Conservation (phyloP, 768 basidiomycete genomes). For the Paxillus involutus region DNA sequence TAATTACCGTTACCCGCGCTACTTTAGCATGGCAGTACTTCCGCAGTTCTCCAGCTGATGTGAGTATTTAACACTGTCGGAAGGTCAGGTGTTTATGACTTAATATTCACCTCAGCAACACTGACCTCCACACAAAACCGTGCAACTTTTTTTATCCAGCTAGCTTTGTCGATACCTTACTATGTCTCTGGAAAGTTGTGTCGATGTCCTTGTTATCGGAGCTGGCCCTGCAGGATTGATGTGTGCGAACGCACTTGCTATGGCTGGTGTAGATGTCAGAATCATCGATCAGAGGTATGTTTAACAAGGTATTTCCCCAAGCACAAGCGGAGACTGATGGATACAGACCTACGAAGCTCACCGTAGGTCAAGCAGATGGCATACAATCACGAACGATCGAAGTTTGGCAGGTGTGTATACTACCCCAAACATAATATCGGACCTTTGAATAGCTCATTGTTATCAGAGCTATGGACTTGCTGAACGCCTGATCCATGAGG, state of each 20-base stretch:
- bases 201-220: constrained; percentile 44
- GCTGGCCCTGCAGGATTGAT: constrained; percentile 54
- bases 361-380: constrained; percentile 49
- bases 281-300: constrained; percentile 42
- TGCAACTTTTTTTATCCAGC: too few species aligned
- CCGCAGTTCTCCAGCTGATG: too few species aligned
- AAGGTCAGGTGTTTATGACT: too few species aligned
- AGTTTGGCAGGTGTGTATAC: constrained; percentile 38
- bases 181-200: constrained; percentile 1
- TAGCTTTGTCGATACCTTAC: too few species aligned
- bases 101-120: too few species aligned
- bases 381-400: constrained; percentile 51
- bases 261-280: constrained; percentile 40
- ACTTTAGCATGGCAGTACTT: too few species aligned
- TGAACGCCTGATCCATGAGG: constrained; percentile 55
- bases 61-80: too few species aligned
- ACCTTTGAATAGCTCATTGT: background rate
- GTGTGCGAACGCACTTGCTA: constrained; percentile 51
- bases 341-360: constrained; percentile 36
- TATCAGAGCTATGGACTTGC: constrained; percentile 69
- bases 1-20: too few species aligned
- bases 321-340: too few species aligned
- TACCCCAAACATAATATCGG: too few species aligned
- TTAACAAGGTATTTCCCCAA: background rate
- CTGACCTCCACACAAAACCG: too few species aligned